Evolutionary conservation across 768 basidiomycete species (phyloP).

Genomic region (Pilatotrama ljubarskyi): DNA sequence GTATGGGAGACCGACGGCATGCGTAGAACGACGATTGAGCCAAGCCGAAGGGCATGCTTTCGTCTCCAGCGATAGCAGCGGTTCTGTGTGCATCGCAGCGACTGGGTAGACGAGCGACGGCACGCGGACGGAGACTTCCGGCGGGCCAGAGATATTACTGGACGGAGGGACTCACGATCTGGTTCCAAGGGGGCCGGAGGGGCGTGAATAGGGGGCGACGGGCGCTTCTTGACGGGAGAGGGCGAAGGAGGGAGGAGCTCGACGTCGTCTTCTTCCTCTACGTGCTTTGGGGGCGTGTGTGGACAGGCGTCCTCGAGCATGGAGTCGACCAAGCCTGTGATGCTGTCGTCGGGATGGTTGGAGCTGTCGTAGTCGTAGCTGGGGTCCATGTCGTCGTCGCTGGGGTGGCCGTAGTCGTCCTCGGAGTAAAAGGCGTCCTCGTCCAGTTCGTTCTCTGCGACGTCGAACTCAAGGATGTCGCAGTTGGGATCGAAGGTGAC

Average conservation of each 20-base stretch:
- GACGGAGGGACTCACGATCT: conserved; percentile 3
- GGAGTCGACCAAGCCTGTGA: conserved; percentile 71
- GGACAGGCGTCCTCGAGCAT: conserved; percentile 55
- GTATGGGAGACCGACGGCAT: background rate
- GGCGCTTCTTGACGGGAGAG: conserved; percentile 39
- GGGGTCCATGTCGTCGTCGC: conserved; percentile 25
- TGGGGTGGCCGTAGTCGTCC: conserved; percentile 33
- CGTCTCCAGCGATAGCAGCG: too few relatives aligned
- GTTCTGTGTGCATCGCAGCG: too few relatives aligned
- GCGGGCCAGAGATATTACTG: too few relatives aligned
- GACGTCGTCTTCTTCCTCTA: conserved; percentile 43
- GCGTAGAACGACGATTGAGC: too few relatives aligned
- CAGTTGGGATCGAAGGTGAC: conserved; percentile 80
- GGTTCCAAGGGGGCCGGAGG: background rate
- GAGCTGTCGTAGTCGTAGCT: conserved; percentile 28
- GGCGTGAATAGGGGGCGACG: background rate
- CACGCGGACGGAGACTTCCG: too few relatives aligned
- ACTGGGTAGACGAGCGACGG: too few relatives aligned
- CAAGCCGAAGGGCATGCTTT: too few relatives aligned
- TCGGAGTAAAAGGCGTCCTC: conserved; percentile 47
- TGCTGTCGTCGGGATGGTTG: conserved; percentile 55
- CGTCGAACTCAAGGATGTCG: conserved; percentile 81
- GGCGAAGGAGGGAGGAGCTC: conserved; percentile 51
- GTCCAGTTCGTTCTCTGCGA: conserved; percentile 48
- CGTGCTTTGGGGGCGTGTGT: conserved; percentile 41